A percentile compares a stretch with the other conserved stretches of the same genome.
Evolutionary conservation across 129 eudicot species (phyloP).

Genomic region (Smallanthus sonchifolius): DNA sequence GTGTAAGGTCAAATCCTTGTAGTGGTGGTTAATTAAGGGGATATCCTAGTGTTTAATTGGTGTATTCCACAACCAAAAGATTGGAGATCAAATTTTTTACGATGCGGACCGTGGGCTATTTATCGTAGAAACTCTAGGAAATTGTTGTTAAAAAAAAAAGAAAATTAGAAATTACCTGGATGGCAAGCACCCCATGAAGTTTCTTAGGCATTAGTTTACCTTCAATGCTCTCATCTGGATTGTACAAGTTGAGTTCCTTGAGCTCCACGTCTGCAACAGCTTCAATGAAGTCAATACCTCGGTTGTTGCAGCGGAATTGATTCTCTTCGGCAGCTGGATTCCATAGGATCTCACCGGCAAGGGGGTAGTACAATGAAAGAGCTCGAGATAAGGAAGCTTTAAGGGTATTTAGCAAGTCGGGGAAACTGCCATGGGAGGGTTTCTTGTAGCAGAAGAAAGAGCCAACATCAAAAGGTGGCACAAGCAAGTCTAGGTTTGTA

Average conservation of each 20-base stretch:
- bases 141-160: too few relatives aligned
- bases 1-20: too few relatives aligned
- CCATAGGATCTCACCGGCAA: slow-evolving; percentile 29
- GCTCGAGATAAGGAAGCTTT: slow-evolving; percentile 43
- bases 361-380: slow-evolving; percentile 23
- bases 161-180: slow-evolving; percentile 27
- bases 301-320: slow-evolving; percentile 44
- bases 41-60: too few relatives aligned
- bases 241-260: slow-evolving; percentile 37
- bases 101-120: too few relatives aligned
- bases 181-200: slow-evolving; percentile 34
- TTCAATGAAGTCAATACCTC: slow-evolving; percentile 44
- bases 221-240: slow-evolving; percentile 44
- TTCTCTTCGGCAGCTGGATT: slow-evolving; percentile 41
- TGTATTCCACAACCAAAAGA: too few relatives aligned
- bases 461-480: slow-evolving; percentile 47
- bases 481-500: slow-evolving; percentile 54
- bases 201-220: slow-evolving; percentile 47
- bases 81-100: too few relatives aligned
- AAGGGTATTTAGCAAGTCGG: slow-evolving; percentile 2
- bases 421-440: slow-evolving; percentile 11
- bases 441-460: slow-evolving; percentile 45
- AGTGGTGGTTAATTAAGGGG: too few relatives aligned
- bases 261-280: slow-evolving; percentile 43
- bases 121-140: too few relatives aligned